phyloP scores from a whole-genome alignment of 2,329 filamentous ascomycete species.

The Daldinia eschscholtzii region DNA sequence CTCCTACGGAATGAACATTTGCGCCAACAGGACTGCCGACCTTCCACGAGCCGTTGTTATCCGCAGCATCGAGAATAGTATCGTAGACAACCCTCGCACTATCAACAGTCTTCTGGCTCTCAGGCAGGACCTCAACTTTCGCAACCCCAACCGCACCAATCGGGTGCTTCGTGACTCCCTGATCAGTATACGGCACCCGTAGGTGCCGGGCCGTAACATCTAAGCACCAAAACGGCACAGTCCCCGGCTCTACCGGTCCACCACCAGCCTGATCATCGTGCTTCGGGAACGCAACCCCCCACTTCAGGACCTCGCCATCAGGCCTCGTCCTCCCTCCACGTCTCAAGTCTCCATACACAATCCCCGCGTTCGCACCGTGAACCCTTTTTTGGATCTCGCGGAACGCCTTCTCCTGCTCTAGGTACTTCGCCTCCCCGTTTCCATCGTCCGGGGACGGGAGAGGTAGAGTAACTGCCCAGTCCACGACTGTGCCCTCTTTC shows the following conservation, averaged over 20 bases:
- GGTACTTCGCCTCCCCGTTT: constrained; percentile 3
- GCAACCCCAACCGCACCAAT: constrained; percentile 65
- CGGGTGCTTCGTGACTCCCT: constrained; percentile 60
- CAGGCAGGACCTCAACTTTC: constrained; percentile 56
- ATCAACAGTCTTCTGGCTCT: constrained; percentile 30
- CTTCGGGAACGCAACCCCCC: constrained; percentile 64
- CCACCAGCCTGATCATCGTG: constrained; percentile 20
- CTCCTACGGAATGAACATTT: constrained; percentile 28
- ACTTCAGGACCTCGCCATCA: constrained; percentile 69
- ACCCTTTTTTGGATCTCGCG: constrained; percentile 55
- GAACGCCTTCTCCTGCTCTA: constrained; percentile 53
- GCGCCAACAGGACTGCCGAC: constrained; percentile 21
- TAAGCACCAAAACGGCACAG: constrained; percentile 74
- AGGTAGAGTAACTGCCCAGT: constrained; percentile 66
- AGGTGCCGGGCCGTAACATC: constrained; percentile 70
- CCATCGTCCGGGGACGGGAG: constrained; percentile 48
- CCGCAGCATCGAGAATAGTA: constrained; percentile 37
- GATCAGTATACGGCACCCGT: constrained; percentile 63
- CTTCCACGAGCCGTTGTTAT: constrained; percentile 9
- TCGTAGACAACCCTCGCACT: constrained; percentile 49
- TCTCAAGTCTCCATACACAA: constrained; percentile 63
- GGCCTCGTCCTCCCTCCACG: constrained; percentile 66
- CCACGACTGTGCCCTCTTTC: constrained; percentile 64
- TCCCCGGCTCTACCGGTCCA: constrained; percentile 57
- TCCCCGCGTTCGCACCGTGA: constrained; percentile 48